Evolutionary conservation across 2,329 filamentous ascomycete genomes (phyloP).

Genomic region (Trichophaea hybrida): DNA sequence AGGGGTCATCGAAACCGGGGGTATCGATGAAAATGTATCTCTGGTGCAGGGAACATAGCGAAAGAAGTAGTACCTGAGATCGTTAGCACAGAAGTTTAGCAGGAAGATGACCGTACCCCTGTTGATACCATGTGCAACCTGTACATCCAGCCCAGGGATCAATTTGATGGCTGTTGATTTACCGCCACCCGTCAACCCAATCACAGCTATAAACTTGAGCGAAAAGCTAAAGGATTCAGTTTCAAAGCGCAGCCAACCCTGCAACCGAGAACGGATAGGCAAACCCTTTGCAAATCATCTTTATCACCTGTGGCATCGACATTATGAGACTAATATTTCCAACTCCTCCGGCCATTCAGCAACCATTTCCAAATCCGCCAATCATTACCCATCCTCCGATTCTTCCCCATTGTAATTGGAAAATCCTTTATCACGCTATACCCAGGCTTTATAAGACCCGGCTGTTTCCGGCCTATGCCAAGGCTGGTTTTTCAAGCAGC

Average conservation of each 20-base stretch:
- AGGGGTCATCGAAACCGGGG: neutral
- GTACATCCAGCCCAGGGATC: conserved; percentile 1
- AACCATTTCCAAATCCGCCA: no score
- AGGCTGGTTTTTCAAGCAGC: no score
- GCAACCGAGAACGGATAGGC: no score
- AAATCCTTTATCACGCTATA: no score
- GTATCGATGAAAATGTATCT: conserved; percentile 5
- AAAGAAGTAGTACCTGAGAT: conserved; percentile 2
- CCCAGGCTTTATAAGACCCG: no score
- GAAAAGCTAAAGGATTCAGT: neutral
- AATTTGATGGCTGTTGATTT: conserved; percentile 1
- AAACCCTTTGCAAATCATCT: neutral
- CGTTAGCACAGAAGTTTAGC: neutral
- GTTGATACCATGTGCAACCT: neutral
- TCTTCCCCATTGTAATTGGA: no score
- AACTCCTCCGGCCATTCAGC: no score
- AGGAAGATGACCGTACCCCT: neutral
- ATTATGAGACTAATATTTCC: neutral
- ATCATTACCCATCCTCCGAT: no score
- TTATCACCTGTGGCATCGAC: neutral
- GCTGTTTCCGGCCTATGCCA: no score
- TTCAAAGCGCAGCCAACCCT: neutral
- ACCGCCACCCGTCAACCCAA: conserved; percentile 4
- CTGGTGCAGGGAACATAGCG: neutral
- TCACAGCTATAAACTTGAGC: conserved; percentile 7